Evolutionary conservation across 805 yeast species (phyloP), one percentile per base, ranked within the genome.

Genomic region (Candida krabiensis): DNA sequence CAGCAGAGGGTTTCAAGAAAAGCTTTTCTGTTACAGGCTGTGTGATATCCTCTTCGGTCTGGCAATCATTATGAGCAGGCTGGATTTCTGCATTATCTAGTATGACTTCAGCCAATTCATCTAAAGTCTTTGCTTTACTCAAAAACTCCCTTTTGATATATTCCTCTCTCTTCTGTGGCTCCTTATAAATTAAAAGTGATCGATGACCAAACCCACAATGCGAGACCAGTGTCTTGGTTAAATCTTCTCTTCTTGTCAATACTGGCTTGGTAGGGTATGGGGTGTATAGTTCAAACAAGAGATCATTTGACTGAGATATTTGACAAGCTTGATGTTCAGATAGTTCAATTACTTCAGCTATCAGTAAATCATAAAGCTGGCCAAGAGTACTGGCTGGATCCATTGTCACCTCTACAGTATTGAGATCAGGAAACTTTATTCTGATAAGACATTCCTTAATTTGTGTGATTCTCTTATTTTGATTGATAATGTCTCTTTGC

Each of bases 391-490:
- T 77, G 1, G 50, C 48, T 5, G 77, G 68, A 9, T 53, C 52
- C 46, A 82, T 73, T n/a, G 61, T 66, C 13, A 76, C 63, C 46
- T 81, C 80, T 1, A 81, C 52, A 16, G 63, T 64, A 3, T 70
- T 65, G 38, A 70, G 68, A 55, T 82, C 85, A 0, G 86, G 86
- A 41, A 83, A 74, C 37, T 73, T 66, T 9, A 82, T 50, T 39
- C 87, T 64, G 2, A 81, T 54, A 6, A 64, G 53, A 35, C 77
- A 70, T 33, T 57, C 55, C 11, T 53, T 60, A 27, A 44, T 42
- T 36, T 53, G 61, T 1, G 30, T 32, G 40, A 40, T 24, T n/a
- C 47, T 52, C 41, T 41, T 58, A 45, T 49, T 56, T 3, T 45
- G 43, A 7, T 53, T 54, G 15, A 60, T 49, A 31, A 63, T 52